These are phyloP conservation scores for Acaromyces ingoldii DNA, from an alignment of 1,284 basidiomycete genomes.

Conservation along the genomic window DNA sequence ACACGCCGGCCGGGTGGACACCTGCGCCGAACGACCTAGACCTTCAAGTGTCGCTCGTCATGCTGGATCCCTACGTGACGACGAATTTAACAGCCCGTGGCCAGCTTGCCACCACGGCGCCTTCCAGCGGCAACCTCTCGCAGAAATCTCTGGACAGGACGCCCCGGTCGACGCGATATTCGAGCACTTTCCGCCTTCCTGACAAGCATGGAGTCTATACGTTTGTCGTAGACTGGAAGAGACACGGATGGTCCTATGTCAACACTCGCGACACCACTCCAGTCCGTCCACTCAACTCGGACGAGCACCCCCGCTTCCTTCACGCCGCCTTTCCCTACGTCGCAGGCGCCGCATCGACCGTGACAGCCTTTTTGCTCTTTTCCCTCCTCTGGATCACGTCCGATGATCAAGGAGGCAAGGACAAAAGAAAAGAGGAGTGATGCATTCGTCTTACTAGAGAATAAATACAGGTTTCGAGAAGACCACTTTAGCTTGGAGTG, in stretches of 20 bases:
- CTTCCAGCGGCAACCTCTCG: slow-evolving; percentile 50
- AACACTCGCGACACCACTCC: slow-evolving; percentile 68
- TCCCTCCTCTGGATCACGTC: slow-evolving; percentile 67
- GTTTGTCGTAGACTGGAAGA: slow-evolving; percentile 80
- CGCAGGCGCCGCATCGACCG: slow-evolving; percentile 77
- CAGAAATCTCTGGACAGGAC: slow-evolving; percentile 48
- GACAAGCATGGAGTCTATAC: slow-evolving; percentile 98
- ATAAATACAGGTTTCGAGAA: no score
- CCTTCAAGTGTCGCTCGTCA: slow-evolving; percentile 89
- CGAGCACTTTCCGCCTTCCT: slow-evolving; percentile 74
- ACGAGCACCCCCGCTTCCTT: slow-evolving; percentile 89
- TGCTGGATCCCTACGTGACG: slow-evolving; percentile 71
- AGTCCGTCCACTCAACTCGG: slow-evolving; percentile 86
- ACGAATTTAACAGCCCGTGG: slow-evolving; percentile 20
- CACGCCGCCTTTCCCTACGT: slow-evolving; percentile 94
- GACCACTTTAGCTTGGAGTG: no score
- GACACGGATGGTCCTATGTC: slow-evolving; percentile 75
- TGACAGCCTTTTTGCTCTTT: slow-evolving; percentile 76
- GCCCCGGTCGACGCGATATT: slow-evolving; percentile 58
- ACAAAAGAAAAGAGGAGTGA: slow-evolving; percentile 5
- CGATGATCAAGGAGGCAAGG: background rate
- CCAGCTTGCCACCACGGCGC: slow-evolving; percentile 40
- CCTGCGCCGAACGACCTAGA: slow-evolving; percentile 69
- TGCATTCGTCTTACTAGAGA: no score
- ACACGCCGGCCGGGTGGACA: slow-evolving; percentile 62